phyloP scores from a whole-genome alignment of 305 asterid genomes.

The Solanum aculeatissimum region DNA sequence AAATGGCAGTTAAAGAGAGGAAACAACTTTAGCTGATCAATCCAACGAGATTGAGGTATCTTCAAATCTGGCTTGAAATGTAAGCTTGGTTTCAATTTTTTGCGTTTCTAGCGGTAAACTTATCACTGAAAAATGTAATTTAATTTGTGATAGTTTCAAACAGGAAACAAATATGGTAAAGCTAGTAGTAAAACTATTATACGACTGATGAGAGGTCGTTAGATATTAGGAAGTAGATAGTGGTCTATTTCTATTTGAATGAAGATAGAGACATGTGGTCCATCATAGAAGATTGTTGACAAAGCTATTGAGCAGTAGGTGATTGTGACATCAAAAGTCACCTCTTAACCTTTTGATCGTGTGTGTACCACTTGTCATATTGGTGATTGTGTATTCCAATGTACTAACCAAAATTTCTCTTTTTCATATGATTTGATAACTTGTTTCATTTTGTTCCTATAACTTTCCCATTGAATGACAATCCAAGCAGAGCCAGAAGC shows the following conservation, averaged over 20 bases:
- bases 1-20: background rate
- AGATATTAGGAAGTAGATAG: too few relatives aligned
- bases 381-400: background rate
- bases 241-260: too few relatives aligned
- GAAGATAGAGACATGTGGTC: background rate
- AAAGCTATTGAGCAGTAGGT: background rate
- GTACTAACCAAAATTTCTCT: background rate
- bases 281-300: background rate
- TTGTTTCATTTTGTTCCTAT: background rate
- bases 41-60: too few relatives aligned
- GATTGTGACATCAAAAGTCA: background rate
- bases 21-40: background rate
- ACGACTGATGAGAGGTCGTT: too few relatives aligned
- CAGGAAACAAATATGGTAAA: background rate
- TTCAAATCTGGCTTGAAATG: too few relatives aligned
- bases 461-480: background rate
- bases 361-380: background rate
- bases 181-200: too few relatives aligned
- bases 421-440: background rate
- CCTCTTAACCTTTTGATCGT: background rate
- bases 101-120: too few relatives aligned
- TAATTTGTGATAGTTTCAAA: background rate
- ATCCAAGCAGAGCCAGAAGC: background rate
- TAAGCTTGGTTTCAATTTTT: too few relatives aligned
- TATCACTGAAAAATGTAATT: background rate